Percentiles rank a stretch among this genome's conserved stretches.
Conservation (phyloP, 257 asterid species). For the Datura wrightii region DNA sequence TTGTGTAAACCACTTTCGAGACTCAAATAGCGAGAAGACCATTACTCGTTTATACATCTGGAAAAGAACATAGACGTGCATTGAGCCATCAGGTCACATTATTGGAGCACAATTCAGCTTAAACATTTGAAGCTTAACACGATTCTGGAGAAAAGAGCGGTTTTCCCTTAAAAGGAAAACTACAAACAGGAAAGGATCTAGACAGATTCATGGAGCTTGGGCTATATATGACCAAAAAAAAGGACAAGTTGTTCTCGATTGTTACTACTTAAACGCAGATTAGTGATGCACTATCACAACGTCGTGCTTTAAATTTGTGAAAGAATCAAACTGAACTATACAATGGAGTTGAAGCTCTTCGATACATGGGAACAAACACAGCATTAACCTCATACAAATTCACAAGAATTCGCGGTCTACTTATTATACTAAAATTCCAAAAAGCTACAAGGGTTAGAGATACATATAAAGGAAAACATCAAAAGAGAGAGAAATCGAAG, state of each 20-base stretch:
- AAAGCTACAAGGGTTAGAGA: not conserved
- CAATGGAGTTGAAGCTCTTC: not conserved
- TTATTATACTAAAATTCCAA: not conserved
- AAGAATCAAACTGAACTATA: not conserved
- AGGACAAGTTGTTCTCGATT: not conserved
- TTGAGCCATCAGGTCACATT: too few relatives aligned
- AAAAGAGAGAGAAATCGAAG: not conserved
- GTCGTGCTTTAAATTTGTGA: not conserved
- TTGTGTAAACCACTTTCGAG: constrained; percentile 26
- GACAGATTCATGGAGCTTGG: not conserved
- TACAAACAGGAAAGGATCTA: not conserved
- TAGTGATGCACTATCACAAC: not conserved
- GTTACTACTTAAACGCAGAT: not conserved
- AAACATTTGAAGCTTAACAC: not conserved
- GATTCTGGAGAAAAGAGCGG: not conserved
- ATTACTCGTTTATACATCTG: constrained; percentile 9
- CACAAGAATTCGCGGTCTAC: not conserved
- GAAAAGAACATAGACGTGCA: constrained; percentile 23
- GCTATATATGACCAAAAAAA: not conserved
- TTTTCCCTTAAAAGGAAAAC: not conserved
- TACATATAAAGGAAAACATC: not conserved
- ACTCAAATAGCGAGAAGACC: constrained; percentile 17
- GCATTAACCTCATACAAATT: not conserved
- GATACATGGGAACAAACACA: not conserved
- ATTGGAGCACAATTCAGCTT: not conserved